Evolutionary conservation across 371 early-diverging fungal species (phyloP).

Genomic region (Mucor lusitanicus): DNA sequence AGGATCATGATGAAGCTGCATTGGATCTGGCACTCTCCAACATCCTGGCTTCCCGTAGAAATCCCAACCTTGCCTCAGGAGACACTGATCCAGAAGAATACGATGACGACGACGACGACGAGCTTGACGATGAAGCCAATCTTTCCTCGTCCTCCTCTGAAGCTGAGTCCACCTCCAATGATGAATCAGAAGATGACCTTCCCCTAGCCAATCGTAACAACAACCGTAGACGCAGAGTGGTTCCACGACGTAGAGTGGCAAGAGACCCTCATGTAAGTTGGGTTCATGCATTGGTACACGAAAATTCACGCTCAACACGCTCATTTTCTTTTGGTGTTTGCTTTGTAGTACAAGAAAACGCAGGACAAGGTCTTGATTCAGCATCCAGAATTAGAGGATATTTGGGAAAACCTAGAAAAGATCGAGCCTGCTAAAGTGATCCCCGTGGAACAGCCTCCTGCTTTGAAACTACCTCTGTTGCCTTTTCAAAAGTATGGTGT

Average conservation of each 20-base stretch:
- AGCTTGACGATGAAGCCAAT: background rate
- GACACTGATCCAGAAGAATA: too few species aligned
- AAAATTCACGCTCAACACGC: slow-evolving; percentile 2
- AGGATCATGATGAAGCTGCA: background rate
- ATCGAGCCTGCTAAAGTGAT: slow-evolving; percentile 29
- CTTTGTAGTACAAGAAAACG: slow-evolving; percentile 28
- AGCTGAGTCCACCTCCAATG: background rate
- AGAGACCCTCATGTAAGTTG: background rate
- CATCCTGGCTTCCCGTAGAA: background rate
- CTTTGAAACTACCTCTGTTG: slow-evolving; percentile 74
- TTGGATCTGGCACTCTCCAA: background rate
- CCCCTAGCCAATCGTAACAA: background rate
- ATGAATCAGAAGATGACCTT: background rate
- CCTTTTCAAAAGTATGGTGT: slow-evolving; percentile 91
- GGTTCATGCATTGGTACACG: background rate
- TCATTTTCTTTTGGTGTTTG: background rate
- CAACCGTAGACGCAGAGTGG: background rate
- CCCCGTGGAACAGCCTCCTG: slow-evolving; percentile 69
- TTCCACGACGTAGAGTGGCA: background rate
- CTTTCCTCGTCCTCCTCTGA: background rate
- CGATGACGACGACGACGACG: background rate
- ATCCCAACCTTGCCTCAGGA: background rate
- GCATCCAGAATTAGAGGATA: slow-evolving; percentile 65
- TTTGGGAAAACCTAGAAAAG: slow-evolving; percentile 69
- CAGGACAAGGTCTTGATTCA: slow-evolving; percentile 30